A percentile compares a stretch with the other conserved stretches of the same genome.
phyloP scores from a whole-genome alignment of 345 rosid genomes.

The Populus alba region DNA sequence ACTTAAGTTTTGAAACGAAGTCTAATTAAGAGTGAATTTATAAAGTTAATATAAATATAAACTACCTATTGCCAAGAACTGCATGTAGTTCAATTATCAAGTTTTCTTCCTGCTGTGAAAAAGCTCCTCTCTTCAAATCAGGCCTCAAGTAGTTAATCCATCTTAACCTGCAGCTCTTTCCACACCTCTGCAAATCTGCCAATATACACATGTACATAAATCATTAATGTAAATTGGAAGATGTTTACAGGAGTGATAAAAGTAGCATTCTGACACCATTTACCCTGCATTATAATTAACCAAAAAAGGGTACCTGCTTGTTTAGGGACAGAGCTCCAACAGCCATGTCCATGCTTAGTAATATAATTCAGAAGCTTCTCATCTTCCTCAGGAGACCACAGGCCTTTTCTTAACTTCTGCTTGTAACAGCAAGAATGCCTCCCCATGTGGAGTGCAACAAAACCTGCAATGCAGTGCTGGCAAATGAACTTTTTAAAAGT shows the following conservation, averaged over 20 bases:
- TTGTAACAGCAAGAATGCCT: conserved; percentile 75
- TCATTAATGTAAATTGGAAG: neutral
- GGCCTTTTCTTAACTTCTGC: conserved; percentile 79
- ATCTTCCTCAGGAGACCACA: conserved; percentile 92
- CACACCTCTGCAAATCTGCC: conserved; percentile 74
- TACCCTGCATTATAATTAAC: neutral
- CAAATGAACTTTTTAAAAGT: conserved; percentile 13
- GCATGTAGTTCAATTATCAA: conserved; percentile 74
- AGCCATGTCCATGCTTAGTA: conserved; percentile 69
- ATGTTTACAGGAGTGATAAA: neutral
- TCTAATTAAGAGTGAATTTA: neutral
- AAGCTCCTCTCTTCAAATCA: conserved; percentile 85
- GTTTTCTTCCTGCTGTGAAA: conserved; percentile 72
- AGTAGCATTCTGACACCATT: neutral
- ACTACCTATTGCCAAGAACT: conserved; percentile 67
- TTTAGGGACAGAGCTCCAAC: conserved; percentile 90
- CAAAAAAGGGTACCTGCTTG: conserved; percentile 49
- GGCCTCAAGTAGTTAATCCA: conserved; percentile 90
- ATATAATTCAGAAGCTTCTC: conserved; percentile 73
- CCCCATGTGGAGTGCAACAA: conserved; percentile 50
- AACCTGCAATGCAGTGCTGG: conserved; percentile 15
- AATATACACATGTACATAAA: neutral
- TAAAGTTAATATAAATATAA: neutral
- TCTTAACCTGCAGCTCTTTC: conserved; percentile 76
- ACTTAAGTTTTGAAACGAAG: neutral